Conservation (phyloP, 1,284 basidiomycete genomes). For the Tausonia pullulans region DNA sequence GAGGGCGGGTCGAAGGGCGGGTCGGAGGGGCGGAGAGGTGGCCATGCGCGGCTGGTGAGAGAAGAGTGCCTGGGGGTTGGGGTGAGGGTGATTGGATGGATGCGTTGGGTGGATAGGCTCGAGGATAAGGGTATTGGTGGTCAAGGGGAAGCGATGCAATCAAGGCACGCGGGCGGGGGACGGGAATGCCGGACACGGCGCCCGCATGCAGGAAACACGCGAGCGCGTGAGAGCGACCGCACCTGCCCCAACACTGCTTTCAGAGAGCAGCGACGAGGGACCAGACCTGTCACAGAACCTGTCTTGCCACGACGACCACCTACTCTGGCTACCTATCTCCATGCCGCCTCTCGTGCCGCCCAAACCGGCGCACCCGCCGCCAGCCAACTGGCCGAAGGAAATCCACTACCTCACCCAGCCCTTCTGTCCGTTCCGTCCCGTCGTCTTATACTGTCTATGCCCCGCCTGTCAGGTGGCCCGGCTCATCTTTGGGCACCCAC, state of each 20-base stretch:
- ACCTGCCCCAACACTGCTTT: neutral
- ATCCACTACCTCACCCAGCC: conserved; percentile 13
- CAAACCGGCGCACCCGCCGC: conserved; percentile 7
- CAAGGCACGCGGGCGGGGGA: neutral
- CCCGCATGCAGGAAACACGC: neutral
- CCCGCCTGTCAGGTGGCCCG: no score
- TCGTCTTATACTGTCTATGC: neutral
- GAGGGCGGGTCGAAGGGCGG: neutral
- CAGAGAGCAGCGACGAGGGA: no score
- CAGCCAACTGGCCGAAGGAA: conserved; percentile 15
- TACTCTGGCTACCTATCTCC: no score
- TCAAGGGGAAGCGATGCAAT: neutral
- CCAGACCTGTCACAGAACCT: no score
- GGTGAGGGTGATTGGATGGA: neutral
- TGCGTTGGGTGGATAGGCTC: no score
- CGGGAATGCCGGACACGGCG: neutral
- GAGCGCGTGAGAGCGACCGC: neutral
- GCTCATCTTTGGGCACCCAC: neutral
- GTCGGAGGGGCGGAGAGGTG: neutral
- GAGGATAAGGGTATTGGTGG: neutral
- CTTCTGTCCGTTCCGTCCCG: neutral
- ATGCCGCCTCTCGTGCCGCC: conserved; percentile 13
- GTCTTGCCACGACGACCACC: no score
- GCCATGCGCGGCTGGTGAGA: neutral
- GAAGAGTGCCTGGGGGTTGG: neutral